Evolutionary conservation across 129 eudicot species (phyloP), one percentile per base, ranked within the genome.

Genomic region (Erigeron canadensis): DNA sequence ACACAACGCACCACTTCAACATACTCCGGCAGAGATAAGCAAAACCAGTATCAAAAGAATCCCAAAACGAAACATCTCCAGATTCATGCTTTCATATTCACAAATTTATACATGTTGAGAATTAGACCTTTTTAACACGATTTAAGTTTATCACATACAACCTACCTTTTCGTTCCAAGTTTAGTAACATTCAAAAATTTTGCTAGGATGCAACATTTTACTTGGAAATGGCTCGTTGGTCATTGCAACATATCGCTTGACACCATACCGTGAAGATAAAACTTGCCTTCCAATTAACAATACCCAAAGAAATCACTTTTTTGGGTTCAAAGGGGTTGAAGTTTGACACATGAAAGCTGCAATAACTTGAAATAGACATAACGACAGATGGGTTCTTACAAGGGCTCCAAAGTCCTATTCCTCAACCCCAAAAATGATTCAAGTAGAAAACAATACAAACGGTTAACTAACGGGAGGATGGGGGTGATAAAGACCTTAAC

Each of bases 401-500:
- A 61, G 34, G 40, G n/a, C 54, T 65, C 23, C 55, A 16, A 18
- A 57, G 56, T 16, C 51, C 17, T n/a, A 17, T 54, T 51, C 41
- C 54, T 19, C 28, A 45, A 67, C 34, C 69, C 40, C 40, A 75
- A 10, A 42, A 43, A 37, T 63, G 17, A 17, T 75, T 75, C 10
- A 4, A 56, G 19, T 66, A 65, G 48, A 57, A 75, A 53, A 61
- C 48, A 34, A 53, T 56, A 41, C 77, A 46, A 51, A 21, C 78
- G 4, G 69, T 13, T 51, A 65, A 64, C 46, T 21, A 40, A 48
- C 51, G 10, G 22, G 22, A 19, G 44, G 28, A 6, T 13, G n/a
- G 42, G 43, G 66, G 45, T 61, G 69, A 43, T 23, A 53, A 72
- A 43, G 43, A 47, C 45, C 54, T 48, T 70, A 42, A 77, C 76